Percentiles rank a stretch among this genome's conserved stretches.
phyloP scores from a whole-genome alignment of 176 grass and related monocot species.

The Typha latifolia region DNA sequence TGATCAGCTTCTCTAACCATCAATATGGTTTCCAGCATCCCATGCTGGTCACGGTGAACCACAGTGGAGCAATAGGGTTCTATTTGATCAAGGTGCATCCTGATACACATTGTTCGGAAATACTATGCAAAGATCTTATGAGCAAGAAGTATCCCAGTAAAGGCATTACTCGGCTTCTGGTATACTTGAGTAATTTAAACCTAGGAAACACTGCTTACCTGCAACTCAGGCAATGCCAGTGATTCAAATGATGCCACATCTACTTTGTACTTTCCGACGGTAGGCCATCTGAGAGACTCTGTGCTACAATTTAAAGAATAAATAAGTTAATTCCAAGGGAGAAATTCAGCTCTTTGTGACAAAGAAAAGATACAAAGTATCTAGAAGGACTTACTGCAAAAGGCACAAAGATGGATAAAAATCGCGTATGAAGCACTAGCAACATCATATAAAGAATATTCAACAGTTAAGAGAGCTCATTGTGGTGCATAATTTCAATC shows the following conservation, averaged over 20 bases:
- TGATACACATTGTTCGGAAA: neutral
- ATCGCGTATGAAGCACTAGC: neutral
- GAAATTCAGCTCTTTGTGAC: neutral
- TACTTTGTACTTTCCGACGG: constrained; percentile 89
- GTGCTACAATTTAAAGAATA: constrained; percentile 36
- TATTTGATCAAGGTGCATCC: neutral
- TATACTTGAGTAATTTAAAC: neutral
- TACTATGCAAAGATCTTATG: neutral
- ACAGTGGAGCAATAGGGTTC: neutral
- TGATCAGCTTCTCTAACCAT: neutral
- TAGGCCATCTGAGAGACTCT: constrained; percentile 72
- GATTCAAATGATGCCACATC: constrained; percentile 76
- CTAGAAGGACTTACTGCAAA: neutral
- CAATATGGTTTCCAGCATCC: neutral
- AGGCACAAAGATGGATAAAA: neutral
- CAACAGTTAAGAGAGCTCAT: neutral
- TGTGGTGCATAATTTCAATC: neutral
- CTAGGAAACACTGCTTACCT: constrained; percentile 29
- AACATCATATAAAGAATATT: neutral
- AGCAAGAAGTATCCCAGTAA: neutral
- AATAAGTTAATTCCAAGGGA: constrained; percentile 5
- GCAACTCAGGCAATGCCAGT: constrained; percentile 68
- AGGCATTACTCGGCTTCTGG: neutral
- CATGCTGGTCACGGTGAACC: too few species aligned
- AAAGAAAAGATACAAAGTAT: neutral